Base-by-base conservation (phyloP, 176 grass and related monocot species). In the Ananas comosus region DNA sequence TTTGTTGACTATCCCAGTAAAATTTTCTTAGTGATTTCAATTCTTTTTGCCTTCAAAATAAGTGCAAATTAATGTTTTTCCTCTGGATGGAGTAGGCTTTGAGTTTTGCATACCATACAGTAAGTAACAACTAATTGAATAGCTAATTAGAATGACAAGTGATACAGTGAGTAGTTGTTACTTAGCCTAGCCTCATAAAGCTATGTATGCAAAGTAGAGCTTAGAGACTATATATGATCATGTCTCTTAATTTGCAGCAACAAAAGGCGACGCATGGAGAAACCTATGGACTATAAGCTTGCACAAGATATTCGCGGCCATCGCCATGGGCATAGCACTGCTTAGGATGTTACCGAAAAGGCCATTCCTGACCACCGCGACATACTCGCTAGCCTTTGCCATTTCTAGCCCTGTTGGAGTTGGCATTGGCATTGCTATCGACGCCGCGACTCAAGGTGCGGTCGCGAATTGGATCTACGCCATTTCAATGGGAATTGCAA, bases 211-310 rank as follows among this genome's bases (percentile, higher is more conserved):
- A 21, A 75, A 16, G 16, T 17, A 64, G 22, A 49, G 50, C 22
- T 66, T 64, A 33, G 53, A 8, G 25, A 19, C 12, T 75, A 19
- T 25, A 48, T 66, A 42, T 54, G 33, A 69, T 53, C 48, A 0
- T 47, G 12, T 47, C 17, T 78, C 2, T 74, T 27, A 27, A 27
- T 27, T 12, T 59, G 17, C 65, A 82, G 78, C 49, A 1, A 91
- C 70, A 0, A 88, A 80, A 77, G 65, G 56, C 19, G 83, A 78
- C 4, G 85, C 83, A 3, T 96, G 88, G 85, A 74, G 85, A 54
- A 91, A 91, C 70, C 82, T 96, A 8, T 96, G 91, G 91, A 96
- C 87, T 4, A 96, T 91, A 64, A 68, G 78, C 0, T 74, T 88
- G 68, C 88, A 88, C 65, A 96, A 91, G 75, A 78, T 91, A 21